These are phyloP conservation scores for Capsella bursapastoris DNA, from an alignment of 345 rosid species.

Conservation along the genomic window DNA sequence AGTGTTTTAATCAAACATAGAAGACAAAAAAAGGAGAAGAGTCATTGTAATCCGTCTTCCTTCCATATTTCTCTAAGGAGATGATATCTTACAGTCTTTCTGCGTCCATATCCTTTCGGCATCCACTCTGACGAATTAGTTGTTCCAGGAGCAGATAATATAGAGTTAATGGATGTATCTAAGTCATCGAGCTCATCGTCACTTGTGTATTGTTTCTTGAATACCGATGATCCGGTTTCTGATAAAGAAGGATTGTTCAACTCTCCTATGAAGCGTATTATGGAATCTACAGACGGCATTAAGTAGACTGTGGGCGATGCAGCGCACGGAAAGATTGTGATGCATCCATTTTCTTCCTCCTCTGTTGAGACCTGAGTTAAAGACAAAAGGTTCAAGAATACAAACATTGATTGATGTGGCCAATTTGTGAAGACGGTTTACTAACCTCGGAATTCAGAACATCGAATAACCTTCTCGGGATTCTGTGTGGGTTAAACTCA, in stretches of 20 bases:
- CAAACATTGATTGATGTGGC: not conserved
- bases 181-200: conserved; percentile 90
- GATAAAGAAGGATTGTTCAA: conserved; percentile 50
- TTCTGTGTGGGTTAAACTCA: conserved; percentile 80
- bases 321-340: conserved; percentile 59
- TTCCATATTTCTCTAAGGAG: conserved; percentile 81
- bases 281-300: conserved; percentile 65
- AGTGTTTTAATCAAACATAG: not conserved
- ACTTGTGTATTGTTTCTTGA: conserved; percentile 72
- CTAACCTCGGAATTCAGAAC: conserved; percentile 75
- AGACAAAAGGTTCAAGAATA: conserved; percentile 11
- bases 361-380: conserved; percentile 54
- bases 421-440: not conserved
- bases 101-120: conserved; percentile 54
- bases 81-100: conserved; percentile 66
- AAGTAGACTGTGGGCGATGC: conserved; percentile 63
- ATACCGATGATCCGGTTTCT: conserved; percentile 62
- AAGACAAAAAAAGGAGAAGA: not conserved
- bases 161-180: conserved; percentile 69
- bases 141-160: conserved; percentile 51
- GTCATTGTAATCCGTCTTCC: conserved; percentile 49
- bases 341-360: conserved; percentile 51
- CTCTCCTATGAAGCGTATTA: conserved; percentile 60
- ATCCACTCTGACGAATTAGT: conserved; percentile 53
- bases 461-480: conserved; percentile 66